Evolutionary conservation across 2,329 filamentous ascomycete species (phyloP).

Genomic region (Calcarisporium arbuscula): DNA sequence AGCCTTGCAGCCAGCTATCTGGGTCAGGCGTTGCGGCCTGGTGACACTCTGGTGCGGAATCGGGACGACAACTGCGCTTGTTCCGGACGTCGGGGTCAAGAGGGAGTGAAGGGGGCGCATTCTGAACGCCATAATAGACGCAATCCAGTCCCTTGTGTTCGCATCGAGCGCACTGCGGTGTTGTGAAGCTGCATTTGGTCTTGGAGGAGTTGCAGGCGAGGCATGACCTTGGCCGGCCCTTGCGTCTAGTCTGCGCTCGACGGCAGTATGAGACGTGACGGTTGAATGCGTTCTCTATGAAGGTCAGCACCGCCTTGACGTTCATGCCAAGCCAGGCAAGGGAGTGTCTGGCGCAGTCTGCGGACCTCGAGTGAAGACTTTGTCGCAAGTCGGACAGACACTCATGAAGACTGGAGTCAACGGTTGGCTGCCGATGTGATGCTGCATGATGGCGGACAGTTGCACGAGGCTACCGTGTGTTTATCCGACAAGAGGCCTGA

Average conservation of each 20-base stretch:
- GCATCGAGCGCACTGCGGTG: constrained; percentile 15
- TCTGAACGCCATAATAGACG: constrained; percentile 5
- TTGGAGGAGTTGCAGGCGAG: constrained; percentile 15
- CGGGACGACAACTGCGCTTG: neutral
- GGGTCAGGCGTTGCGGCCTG: too few species aligned
- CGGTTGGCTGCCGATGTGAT: too few species aligned
- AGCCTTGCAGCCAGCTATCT: too few species aligned
- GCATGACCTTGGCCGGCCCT: constrained; percentile 18
- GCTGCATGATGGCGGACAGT: too few species aligned
- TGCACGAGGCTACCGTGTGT: too few species aligned
- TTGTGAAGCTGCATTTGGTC: constrained; percentile 16
- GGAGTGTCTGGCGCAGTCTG: too few species aligned
- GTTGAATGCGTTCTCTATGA: constrained; percentile 15
- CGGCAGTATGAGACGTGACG: constrained; percentile 20
- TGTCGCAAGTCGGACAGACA: constrained; percentile 15
- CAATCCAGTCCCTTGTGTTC: constrained; percentile 11
- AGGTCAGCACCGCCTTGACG: neutral
- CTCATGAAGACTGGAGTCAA: neutral
- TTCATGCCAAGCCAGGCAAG: too few species aligned
- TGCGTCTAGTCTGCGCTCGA: constrained; percentile 16
- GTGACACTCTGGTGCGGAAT: too few species aligned
- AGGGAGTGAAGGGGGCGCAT: neutral
- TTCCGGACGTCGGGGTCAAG: neutral
- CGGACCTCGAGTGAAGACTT: constrained; percentile 15
- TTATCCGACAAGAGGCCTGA: too few species aligned